Evolutionary conservation across 1,284 basidiomycete species (phyloP).

Genomic region (Leccinum fuscescens): DNA sequence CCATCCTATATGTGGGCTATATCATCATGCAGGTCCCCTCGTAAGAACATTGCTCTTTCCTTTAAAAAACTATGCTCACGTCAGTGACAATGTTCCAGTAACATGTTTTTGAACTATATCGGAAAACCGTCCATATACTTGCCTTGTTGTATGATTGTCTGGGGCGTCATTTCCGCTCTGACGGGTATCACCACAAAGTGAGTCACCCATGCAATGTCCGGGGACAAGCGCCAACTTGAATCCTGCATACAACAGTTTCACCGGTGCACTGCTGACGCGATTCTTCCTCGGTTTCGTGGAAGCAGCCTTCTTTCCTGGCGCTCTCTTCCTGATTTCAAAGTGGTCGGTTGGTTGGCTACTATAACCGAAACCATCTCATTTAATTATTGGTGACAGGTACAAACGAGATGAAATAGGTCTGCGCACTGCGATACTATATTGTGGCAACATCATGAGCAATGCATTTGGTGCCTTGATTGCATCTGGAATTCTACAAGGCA

Average conservation of each 20-base stretch:
- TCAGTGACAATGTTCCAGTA: conserved; percentile 39
- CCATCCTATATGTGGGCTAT: conserved; percentile 72
- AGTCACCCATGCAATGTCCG: conserved; percentile 12
- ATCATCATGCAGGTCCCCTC: conserved; percentile 63
- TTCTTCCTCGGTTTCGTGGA: conserved; percentile 71
- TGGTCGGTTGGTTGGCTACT: conserved; percentile 58
- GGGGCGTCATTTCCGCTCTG: conserved; percentile 65
- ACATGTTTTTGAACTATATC: conserved; percentile 72
- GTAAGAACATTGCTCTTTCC: conserved; percentile 7
- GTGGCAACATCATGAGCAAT: conserved; percentile 60
- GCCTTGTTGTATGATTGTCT: conserved; percentile 68
- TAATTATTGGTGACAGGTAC: conserved; percentile 43
- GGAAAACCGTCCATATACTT: conserved; percentile 76
- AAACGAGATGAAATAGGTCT: conserved; percentile 56
- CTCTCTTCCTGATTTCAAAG: conserved; percentile 68
- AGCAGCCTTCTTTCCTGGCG: conserved; percentile 75
- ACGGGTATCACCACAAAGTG: conserved; percentile 63
- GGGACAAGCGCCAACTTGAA: not conserved
- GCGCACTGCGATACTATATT: conserved; percentile 71
- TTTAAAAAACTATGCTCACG: not conserved
- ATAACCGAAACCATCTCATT: conserved; percentile 34
- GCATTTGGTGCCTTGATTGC: conserved; percentile 83
- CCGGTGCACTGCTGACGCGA: conserved; percentile 67
- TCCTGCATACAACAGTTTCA: conserved; percentile 46
- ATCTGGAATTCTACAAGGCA: conserved; percentile 65